Conservation (phyloP, 2,329 filamentous ascomycete species). For the Triangularia setosa region DNA sequence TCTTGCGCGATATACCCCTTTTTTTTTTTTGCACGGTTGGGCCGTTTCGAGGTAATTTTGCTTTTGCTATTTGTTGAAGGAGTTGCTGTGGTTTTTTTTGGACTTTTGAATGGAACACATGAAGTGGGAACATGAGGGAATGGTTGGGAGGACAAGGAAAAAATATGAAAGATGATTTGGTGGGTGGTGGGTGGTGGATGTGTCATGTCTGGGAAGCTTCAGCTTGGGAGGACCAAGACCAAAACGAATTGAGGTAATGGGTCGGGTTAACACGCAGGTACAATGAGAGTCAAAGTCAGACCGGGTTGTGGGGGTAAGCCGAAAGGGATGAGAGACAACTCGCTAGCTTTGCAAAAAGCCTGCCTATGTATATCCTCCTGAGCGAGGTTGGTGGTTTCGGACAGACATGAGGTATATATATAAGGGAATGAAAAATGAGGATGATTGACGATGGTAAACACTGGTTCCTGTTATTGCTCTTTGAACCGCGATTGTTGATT, state of each 20-base stretch:
- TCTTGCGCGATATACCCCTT: slow-evolving; percentile 8
- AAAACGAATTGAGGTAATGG: background rate
- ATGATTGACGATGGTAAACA: slow-evolving; percentile 15
- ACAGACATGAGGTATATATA: slow-evolving; percentile 9
- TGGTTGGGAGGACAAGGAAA: background rate
- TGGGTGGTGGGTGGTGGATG: background rate
- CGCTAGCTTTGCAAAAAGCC: too few species aligned
- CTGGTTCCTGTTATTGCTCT: background rate
- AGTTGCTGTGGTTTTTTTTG: background rate
- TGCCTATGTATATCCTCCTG: background rate
- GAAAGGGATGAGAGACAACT: too few species aligned
- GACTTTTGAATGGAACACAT: background rate
- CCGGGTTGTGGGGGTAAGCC: too few species aligned
- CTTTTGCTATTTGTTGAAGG: background rate
- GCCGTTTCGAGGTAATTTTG: slow-evolving; percentile 2
- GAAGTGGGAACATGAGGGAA: background rate
- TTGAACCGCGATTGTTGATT: background rate
- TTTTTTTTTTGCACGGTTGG: slow-evolving; percentile 8
- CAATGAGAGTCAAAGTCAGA: too few species aligned
- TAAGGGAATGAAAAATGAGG: slow-evolving; percentile 16
- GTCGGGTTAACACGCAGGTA: background rate
- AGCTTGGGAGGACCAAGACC: background rate
- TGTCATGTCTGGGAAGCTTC: background rate
- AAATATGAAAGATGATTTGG: background rate
- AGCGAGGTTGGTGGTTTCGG: background rate